phyloP scores from a whole-genome alignment of 73 alveolate species.

The Symbiodinium natans region DNA sequence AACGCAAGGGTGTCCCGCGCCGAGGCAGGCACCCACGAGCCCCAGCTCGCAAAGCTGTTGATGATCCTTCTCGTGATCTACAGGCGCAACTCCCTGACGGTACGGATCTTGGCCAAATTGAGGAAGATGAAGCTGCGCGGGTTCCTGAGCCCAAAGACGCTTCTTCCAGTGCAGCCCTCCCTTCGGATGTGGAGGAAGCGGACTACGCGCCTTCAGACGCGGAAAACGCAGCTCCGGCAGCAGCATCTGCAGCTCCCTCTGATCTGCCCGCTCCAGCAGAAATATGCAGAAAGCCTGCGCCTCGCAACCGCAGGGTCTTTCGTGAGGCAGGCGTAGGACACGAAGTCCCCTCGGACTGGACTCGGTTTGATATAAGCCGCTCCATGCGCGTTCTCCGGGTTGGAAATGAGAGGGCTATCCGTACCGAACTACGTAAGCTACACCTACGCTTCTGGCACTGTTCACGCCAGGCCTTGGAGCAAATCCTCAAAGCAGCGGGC shows the following conservation, averaged over 20 bases:
- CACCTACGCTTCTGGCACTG: background rate
- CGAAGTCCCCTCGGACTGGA: background rate
- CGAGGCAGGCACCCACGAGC: background rate
- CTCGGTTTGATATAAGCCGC: background rate
- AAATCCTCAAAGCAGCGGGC: background rate
- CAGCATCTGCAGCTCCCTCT: background rate
- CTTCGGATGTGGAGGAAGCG: background rate
- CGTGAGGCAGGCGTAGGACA: background rate
- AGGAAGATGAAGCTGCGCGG: background rate
- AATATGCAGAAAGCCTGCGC: background rate
- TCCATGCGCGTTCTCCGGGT: background rate
- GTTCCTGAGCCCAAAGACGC: background rate
- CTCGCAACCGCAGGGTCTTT: background rate
- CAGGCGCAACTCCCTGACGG: background rate
- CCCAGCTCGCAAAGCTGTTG: background rate
- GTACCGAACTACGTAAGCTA: background rate
- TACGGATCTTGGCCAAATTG: background rate
- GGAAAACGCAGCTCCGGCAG: background rate
- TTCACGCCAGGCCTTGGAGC: background rate
- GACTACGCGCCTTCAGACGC: background rate
- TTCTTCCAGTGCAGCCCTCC: background rate
- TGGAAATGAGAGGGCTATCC: background rate
- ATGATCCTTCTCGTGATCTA: background rate
- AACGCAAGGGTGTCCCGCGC: conserved; percentile 1
- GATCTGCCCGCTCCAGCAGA: background rate